These are phyloP conservation scores for Sisymbrium irio DNA, from an alignment of 345 rosid genomes.

Conservation along the genomic window DNA sequence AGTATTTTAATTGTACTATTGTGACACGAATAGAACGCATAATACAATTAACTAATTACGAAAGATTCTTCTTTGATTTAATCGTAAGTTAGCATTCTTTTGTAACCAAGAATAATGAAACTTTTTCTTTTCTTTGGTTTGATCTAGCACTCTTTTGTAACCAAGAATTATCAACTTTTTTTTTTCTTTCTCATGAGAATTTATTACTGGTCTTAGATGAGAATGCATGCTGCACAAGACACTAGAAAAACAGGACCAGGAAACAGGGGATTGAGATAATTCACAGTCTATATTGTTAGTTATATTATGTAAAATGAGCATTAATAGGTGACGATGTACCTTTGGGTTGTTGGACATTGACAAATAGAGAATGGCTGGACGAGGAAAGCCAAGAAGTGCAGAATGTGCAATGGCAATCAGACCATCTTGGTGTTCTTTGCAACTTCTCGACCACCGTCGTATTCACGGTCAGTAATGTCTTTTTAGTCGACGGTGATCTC, in stretches of 20 bases:
- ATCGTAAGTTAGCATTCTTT: constrained; percentile 2
- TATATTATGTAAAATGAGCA: constrained; percentile 5
- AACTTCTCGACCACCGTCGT: constrained; percentile 65
- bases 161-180: background rate
- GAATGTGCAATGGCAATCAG: constrained; percentile 78
- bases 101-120: constrained; percentile 2
- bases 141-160: constrained; percentile 2
- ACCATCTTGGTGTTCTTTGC: constrained; percentile 77
- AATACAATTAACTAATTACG: background rate
- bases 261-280: constrained; percentile 5
- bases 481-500: constrained; percentile 28
- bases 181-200: constrained; percentile 6
- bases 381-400: constrained; percentile 77
- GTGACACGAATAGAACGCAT: background rate
- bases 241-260: constrained; percentile 8
- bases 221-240: constrained; percentile 32
- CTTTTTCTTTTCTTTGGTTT: background rate
- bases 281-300: background rate
- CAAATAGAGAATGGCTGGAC: constrained; percentile 61
- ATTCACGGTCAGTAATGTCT: constrained; percentile 48
- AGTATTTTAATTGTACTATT: background rate
- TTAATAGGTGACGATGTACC: constrained; percentile 30
- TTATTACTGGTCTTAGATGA: constrained; percentile 3
- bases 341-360: constrained; percentile 62
- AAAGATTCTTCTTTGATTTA: background rate